phyloP scores from a whole-genome alignment of 805 yeast genomes.

The Starmera quercuum region DNA sequence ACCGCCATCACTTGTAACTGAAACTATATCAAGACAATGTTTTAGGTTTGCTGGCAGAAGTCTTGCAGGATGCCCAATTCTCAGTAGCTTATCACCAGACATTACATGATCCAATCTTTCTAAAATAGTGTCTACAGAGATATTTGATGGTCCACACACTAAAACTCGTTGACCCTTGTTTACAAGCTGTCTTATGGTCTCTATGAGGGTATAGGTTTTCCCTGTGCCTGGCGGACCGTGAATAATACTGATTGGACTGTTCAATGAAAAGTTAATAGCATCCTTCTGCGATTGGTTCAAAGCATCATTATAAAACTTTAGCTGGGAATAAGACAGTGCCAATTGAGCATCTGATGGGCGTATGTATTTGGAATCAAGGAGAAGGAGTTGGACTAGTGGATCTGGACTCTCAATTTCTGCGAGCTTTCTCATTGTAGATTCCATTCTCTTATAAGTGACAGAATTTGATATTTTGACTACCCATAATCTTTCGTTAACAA shows the following conservation, averaged over 20 bases:
- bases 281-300: conserved; percentile 54
- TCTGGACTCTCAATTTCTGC: conserved; percentile 36
- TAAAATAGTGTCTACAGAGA: conserved; percentile 83
- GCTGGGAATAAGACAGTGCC: conserved; percentile 3
- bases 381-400: conserved; percentile 35
- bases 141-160: conserved; percentile 92
- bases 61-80: conserved; percentile 94
- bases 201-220: conserved; percentile 77
- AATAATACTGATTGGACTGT: conserved; percentile 50
- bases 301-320: conserved; percentile 31
- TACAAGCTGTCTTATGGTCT: conserved; percentile 66
- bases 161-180: conserved; percentile 50
- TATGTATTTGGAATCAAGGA: conserved; percentile 34
- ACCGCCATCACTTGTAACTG: conserved; percentile 51
- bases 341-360: conserved; percentile 16
- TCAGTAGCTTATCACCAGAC: conserved; percentile 44
- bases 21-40: conserved; percentile 71
- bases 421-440: conserved; percentile 62
- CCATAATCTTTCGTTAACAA: conserved; percentile 48
- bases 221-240: conserved; percentile 84
- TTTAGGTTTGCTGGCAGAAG: conserved; percentile 50
- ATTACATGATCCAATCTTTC: conserved; percentile 54
- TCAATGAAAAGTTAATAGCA: conserved; percentile 64
- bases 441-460: conserved; percentile 72
- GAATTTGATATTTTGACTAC: conserved; percentile 50